Evolutionary conservation across 805 yeast genomes (phyloP).

Genomic region (Wickerhamiella siamensis): DNA sequence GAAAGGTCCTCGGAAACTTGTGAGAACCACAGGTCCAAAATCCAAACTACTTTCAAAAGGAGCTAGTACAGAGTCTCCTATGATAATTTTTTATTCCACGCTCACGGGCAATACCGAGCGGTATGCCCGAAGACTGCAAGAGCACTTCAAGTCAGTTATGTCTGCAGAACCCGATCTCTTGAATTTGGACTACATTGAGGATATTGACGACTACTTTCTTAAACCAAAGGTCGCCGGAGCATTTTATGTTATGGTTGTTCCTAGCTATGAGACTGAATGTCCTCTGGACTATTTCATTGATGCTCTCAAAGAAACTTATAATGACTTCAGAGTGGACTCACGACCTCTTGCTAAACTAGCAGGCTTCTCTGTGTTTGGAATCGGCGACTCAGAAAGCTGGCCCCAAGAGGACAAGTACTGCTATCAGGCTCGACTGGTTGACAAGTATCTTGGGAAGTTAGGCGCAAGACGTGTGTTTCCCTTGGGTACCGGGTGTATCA

Average conservation of each 20-base stretch:
- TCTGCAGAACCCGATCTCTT: slow-evolving; percentile 36
- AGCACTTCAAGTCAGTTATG: slow-evolving; percentile 23
- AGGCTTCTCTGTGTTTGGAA: slow-evolving; percentile 75
- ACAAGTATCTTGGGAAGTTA: slow-evolving; percentile 58
- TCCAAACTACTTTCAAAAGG: neutral
- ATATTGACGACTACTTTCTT: slow-evolving; percentile 69
- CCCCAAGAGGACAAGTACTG: slow-evolving; percentile 54
- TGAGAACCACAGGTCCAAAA: neutral
- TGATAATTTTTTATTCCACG: slow-evolving; percentile 66
- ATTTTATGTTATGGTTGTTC: slow-evolving; percentile 60
- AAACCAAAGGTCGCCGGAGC: slow-evolving; percentile 33
- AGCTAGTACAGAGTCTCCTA: slow-evolving; percentile 34
- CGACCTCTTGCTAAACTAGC: slow-evolving; percentile 53
- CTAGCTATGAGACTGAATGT: slow-evolving; percentile 85
- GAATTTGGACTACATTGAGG: slow-evolving; percentile 70
- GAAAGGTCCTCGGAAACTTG: neutral
- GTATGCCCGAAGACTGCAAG: slow-evolving; percentile 41
- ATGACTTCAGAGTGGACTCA: slow-evolving; percentile 76
- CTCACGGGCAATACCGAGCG: slow-evolving; percentile 71
- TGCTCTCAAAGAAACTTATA: slow-evolving; percentile 61
- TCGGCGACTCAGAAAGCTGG: slow-evolving; percentile 84
- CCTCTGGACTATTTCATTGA: slow-evolving; percentile 82
- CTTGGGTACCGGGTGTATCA: slow-evolving; percentile 69
- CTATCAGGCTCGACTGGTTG: slow-evolving; percentile 67
- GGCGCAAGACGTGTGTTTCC: slow-evolving; percentile 85